These are phyloP conservation scores for Starmera amethionina DNA, from an alignment of 805 yeast genomes.

Conservation along the genomic window DNA sequence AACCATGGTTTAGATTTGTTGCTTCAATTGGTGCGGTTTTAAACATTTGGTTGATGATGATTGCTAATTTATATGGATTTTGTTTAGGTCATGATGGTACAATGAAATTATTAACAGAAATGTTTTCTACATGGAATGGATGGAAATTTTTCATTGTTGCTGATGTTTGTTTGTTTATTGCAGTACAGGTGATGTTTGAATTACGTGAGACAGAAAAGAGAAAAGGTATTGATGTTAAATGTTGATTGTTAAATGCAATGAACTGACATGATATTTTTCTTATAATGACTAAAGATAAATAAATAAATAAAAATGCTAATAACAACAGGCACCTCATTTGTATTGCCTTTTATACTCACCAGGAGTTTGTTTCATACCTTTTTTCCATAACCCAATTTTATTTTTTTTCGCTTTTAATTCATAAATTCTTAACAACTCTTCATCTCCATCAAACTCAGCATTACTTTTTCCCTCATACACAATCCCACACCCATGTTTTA, in stretches of 20 bases:
- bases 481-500: conserved; percentile 71
- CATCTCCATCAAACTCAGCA: conserved; percentile 81
- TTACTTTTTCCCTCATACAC: conserved; percentile 78
- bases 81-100: conserved; percentile 90
- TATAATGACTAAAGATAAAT: not conserved
- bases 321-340: conserved; percentile 3
- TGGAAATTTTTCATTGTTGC: conserved; percentile 50
- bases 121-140: conserved; percentile 68
- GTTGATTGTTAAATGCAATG: conserved; percentile 23
- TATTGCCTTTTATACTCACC: conserved; percentile 60
- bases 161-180: conserved; percentile 64
- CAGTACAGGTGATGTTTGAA: conserved; percentile 91
- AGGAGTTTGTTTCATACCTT: conserved; percentile 52
- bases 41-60: conserved; percentile 97
- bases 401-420: conserved; percentile 51
- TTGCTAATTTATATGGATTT: conserved; percentile 91
- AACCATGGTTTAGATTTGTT: conserved; percentile 68
- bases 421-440: conserved; percentile 42
- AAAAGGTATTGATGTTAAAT: conserved; percentile 71
- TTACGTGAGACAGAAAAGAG: conserved; percentile 79
- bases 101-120: conserved; percentile 47
- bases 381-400: conserved; percentile 63
- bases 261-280: not conserved
- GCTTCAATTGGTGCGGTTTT: conserved; percentile 83
- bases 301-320: not conserved